Conservation (phyloP, 352 stramenopile genomes). For the Pythium phragmiticola region DNA sequence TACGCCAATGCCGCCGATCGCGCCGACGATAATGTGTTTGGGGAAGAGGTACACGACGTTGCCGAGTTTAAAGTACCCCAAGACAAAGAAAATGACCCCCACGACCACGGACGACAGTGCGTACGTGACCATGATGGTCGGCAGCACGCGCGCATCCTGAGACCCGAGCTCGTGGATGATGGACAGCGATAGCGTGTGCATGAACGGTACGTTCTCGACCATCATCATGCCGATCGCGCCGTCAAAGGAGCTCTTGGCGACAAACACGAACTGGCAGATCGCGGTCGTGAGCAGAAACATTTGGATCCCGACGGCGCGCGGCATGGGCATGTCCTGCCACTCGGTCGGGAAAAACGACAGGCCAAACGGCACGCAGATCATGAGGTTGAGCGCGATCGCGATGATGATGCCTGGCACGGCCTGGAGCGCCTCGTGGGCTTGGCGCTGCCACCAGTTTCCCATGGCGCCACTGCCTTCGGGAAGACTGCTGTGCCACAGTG, state of each 20-base stretch:
- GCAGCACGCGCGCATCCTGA: slow-evolving; percentile 67
- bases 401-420: slow-evolving; percentile 61
- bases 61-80: slow-evolving; percentile 90
- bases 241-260: slow-evolving; percentile 72
- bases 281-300: slow-evolving; percentile 82
- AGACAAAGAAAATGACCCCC: slow-evolving; percentile 83
- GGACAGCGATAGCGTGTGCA: slow-evolving; percentile 85
- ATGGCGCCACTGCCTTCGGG: background rate
- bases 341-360: slow-evolving; percentile 84
- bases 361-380: slow-evolving; percentile 86
- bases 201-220: slow-evolving; percentile 96
- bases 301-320: slow-evolving; percentile 74
- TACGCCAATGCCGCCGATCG: slow-evolving; percentile 91
- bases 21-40: slow-evolving; percentile 94
- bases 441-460: slow-evolving; percentile 20
- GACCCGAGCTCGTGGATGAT: slow-evolving; percentile 86
- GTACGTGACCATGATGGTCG: slow-evolving; percentile 92
- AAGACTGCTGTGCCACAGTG: slow-evolving; percentile 23
- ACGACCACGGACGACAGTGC: slow-evolving; percentile 88
- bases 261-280: slow-evolving; percentile 83
- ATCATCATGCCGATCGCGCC: slow-evolving; percentile 89
- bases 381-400: slow-evolving; percentile 78
- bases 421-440: slow-evolving; percentile 36
- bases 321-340: slow-evolving; percentile 73
- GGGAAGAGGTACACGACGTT: slow-evolving; percentile 94